Conservation (phyloP, 176 grass and related monocot species). For the Saccharum officinarum region DNA sequence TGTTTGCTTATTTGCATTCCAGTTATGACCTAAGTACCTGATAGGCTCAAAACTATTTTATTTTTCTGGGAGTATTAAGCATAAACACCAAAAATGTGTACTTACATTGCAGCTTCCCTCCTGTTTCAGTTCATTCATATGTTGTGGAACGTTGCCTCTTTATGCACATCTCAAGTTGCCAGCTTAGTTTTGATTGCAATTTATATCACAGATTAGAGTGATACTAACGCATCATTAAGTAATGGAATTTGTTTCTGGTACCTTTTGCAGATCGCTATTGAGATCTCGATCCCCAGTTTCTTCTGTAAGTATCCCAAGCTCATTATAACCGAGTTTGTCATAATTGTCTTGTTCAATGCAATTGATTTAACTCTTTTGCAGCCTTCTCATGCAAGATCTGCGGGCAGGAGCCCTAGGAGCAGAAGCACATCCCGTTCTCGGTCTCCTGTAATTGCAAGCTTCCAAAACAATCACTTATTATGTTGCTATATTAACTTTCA, state of each 20-base stretch:
- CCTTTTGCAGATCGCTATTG: slow-evolving; percentile 34
- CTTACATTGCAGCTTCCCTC: background rate
- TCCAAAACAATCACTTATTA: background rate
- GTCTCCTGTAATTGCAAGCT: slow-evolving; percentile 38
- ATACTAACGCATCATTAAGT: background rate
- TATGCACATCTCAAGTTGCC: background rate
- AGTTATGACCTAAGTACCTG: slow-evolving; percentile 13
- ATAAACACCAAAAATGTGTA: slow-evolving; percentile 16
- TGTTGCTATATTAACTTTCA: background rate
- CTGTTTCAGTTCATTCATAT: background rate
- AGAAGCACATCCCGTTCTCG: slow-evolving; percentile 35
- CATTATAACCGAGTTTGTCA: background rate
- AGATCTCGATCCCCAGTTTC: slow-evolving; percentile 35
- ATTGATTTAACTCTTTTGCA: slow-evolving; percentile 6
- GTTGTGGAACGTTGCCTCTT: background rate
- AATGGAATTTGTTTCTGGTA: slow-evolving; percentile 20
- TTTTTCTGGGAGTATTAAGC: background rate
- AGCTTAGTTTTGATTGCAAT: background rate
- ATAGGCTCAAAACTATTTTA: background rate
- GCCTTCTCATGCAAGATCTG: slow-evolving; percentile 39
- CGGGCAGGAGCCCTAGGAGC: slow-evolving; percentile 41
- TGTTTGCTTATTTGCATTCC: slow-evolving; percentile 15
- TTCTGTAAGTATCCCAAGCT: slow-evolving; percentile 31
- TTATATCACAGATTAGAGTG: background rate
- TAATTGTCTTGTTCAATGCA: background rate